Evolutionary conservation across 2,329 filamentous ascomycete genomes (phyloP), one percentile per base, ranked within the genome.

Genomic region (Trichoderma hamatum): DNA sequence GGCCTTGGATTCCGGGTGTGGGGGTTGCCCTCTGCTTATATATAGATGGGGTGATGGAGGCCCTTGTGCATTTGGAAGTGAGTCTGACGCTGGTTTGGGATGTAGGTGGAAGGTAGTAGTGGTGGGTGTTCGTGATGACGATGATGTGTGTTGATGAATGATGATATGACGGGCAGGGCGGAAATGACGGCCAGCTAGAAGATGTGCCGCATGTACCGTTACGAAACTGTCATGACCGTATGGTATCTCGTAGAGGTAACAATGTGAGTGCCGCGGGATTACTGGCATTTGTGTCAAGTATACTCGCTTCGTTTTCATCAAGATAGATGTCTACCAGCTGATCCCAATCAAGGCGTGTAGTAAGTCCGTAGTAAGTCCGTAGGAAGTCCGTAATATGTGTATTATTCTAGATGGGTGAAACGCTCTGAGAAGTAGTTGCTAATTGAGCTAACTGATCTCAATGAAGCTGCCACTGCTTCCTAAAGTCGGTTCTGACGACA

Each of bases 1-100:
- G 63, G 54, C 36, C 63, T 58, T 67, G 63, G 63, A 51, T 67
- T 67, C 63, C 63, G 63, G 63, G 63, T 34, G 63, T 67, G 63
- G 63, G 63, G 63, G 63, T 67, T 67, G 19, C 54, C 21, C 6
- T 51, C 7, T 58, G 52, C 63, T 67, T 39, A 36, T 19, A 24
- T 39, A 36, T 19, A 24, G 24, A 46, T 24, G 52, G 52, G 51
- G 51, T 43, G 46, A 58, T 49, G 52, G 26, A 7, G 19, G 36
- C 34, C 36, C 52, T 49, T 66, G 62, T 26, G 28, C 52, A 30
- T 19, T 28, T 54, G 21, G 24, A 19, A 26, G 24, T 24, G 10
- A 10, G 19, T 52, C n/a, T 30, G 52, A 32, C n/a, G 24, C 16
- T 43, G 19, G 34, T 55, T 56, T 19, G 39, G 11, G 28, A 49